Evolutionary conservation across 2,329 filamentous ascomycete species (phyloP).

Genomic region (Exutisphaerella laricina): DNA sequence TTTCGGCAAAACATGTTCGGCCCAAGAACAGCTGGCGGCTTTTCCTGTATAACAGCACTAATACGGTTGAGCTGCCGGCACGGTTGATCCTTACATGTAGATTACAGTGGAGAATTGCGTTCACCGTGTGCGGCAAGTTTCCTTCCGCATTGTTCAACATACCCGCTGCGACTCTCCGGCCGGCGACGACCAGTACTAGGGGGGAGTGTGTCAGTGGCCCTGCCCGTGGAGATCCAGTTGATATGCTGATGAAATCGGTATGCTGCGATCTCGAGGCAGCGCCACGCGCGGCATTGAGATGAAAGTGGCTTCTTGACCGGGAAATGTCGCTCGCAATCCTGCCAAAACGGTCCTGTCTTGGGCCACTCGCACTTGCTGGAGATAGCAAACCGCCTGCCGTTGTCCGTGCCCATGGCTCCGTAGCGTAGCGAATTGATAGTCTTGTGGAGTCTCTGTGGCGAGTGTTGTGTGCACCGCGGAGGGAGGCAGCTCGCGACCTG

Average conservation of each 20-base stretch:
- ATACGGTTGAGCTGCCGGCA: constrained; percentile 11
- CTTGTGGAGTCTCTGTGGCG: not conserved
- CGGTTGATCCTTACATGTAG: constrained; percentile 6
- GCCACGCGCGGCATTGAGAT: not conserved
- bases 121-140: constrained; percentile 6
- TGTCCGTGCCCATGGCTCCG: constrained; percentile 1
- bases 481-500: not conserved
- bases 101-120: constrained; percentile 2
- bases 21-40: constrained; percentile 1
- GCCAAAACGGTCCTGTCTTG: constrained; percentile 12
- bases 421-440: not conserved
- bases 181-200: constrained; percentile 10
- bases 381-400: not conserved
- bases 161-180: constrained; percentile 5
- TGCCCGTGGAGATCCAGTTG: no score
- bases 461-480: not conserved
- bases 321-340: constrained; percentile 17
- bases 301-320: constrained; percentile 14
- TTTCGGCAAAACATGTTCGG: constrained; percentile 12
- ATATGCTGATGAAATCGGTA: no score
- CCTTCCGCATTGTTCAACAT: constrained; percentile 11
- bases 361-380: not conserved
- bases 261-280: not conserved
- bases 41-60: constrained; percentile 8
- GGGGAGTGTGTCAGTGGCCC: not conserved